Evolutionary conservation across 768 basidiomycete species (phyloP), one percentile per base, ranked within the genome.

Genomic region (Boletus rufocinnamomeus): DNA sequence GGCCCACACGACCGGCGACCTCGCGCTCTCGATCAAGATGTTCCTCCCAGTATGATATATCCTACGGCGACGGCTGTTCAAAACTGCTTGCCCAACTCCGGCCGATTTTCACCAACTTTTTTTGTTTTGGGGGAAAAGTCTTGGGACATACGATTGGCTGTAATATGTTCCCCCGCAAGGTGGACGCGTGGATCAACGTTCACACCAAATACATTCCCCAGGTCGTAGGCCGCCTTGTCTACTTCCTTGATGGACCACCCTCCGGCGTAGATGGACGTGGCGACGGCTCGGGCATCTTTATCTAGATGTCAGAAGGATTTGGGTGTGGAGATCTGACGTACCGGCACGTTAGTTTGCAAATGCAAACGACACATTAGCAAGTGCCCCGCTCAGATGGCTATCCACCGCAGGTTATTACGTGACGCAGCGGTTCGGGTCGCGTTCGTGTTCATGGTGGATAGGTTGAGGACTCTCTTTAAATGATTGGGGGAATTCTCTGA

Each of bases 1-100:
- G 11, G 91, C 91, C 0, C 93, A 91, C 69, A 91, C 91, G 1
- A 79, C 85, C 0, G 83, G 81, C 2, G 92, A 95, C 69, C 68
- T 91, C 25, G 82, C 88, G 0, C 77, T 93, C 9, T 85, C 93
- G 3, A 76, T 93, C 53, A 90, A 91, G 71, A 86, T 84, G 77
- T 94, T 86, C 76, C 82, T 95, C 9, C 45, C 16, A 17, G 16
- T 21, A 13, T 1, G 16, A 25, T 46, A 46, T 19, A 46, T 9
- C 27, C 5, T 5, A 27, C 17, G 9, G 9, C 4, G 17, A 10
- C 9, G 27, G 27, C 5, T 19, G 9, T 17, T 27, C 27, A 46
- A 6, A 14, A 8, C 2, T 27, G 27, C 27, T 27, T 27, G 17
- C 27, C 11, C 27, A 9, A 6, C 45, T 19, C 27, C 8, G 45